Base-by-base conservation (phyloP, 495 filamentous ascomycete genomes). In the Talaromyces stipitatus region DNA sequence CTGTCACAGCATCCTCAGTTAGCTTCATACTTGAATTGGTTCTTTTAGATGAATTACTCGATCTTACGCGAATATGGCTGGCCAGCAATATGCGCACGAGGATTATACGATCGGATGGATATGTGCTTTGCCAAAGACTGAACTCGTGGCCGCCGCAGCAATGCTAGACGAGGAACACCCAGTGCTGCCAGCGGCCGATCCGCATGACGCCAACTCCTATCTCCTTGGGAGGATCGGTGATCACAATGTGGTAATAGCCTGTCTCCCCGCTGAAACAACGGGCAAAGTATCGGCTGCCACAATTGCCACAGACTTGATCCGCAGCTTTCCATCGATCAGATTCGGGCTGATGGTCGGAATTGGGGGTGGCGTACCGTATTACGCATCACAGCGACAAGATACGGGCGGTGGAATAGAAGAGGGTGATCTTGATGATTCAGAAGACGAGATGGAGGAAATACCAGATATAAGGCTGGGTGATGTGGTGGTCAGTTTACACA, bases 271-370 rank as follows among this genome's bases (percentile, higher is more conserved):
- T 28, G 54, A 29, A 28, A 46, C 11, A 28, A 46, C 24, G 8
- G 53, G 33, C 20, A 55, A 55, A 38, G 52, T 55, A 28, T 55
- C 53, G 2, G 64, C 67, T 12, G 61, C 67, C 26, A 66, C 50
- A 16, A 63, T 68, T 16, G 66, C 70, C 11, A 64, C 48, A 27
- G 48, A 70, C 24, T 61, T 76, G 72, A 26, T 61, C 1, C 41
- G 55, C 8, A 73, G 38, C 50, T 81, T 79, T 57, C 60, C 65
- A 6, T 67, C 66, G 9, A 56, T 79, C 22, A 57, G 70, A 22
- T 61, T 77, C 50, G 56, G 67, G 28, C 61, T 80, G 22, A 74
- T 79, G 63, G 74, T 81, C 12, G 76, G 74, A 20, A 74, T 77
- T 36, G 74, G 67, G 3, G 74, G 73, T 26, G 75, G 72, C 1